A percentile compares a stretch with the other conserved stretches of the same genome.
Conservation (phyloP, 305 asterid genomes). For the Coffea humblotiana region DNA sequence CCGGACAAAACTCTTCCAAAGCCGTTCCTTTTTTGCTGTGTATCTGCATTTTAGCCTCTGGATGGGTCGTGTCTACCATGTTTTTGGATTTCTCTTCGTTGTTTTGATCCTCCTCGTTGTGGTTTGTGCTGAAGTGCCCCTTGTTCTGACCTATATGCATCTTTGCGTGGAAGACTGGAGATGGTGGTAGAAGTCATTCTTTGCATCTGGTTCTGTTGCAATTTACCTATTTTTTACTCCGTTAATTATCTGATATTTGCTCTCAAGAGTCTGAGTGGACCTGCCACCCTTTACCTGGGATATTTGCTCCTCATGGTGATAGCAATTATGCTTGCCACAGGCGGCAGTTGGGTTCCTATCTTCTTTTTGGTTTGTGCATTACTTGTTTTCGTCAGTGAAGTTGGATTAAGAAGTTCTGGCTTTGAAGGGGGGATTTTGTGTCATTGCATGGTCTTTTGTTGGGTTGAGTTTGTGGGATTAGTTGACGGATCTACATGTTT, state of each 20-base stretch:
- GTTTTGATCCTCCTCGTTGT: constrained; percentile 41
- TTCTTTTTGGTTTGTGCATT: constrained; percentile 49
- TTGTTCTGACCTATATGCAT: constrained; percentile 50
- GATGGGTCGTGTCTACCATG: constrained; percentile 51
- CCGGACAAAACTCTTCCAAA: too few species aligned
- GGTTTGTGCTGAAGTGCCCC: constrained; percentile 51
- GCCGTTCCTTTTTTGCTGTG: too few species aligned
- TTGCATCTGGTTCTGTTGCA: constrained; percentile 45
- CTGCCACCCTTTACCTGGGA: constrained; percentile 44
- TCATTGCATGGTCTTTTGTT: too few species aligned
- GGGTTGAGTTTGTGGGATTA: too few species aligned
- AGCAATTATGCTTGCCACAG: constrained; percentile 46
- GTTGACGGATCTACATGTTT: too few species aligned
- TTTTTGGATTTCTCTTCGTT: constrained; percentile 41
- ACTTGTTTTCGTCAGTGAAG: constrained; percentile 47
- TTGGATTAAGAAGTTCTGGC: constrained; percentile 31
- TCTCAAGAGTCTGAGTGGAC: constrained; percentile 44
- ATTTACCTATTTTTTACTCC: constrained; percentile 40
- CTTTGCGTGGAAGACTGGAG: constrained; percentile 48
- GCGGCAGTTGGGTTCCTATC: constrained; percentile 45
- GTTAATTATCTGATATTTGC: constrained; percentile 39
- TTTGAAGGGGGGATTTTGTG: too few species aligned
- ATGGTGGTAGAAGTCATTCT: constrained; percentile 57
- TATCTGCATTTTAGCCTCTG: constrained; percentile 25
- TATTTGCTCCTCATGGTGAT: constrained; percentile 41